phyloP scores from a whole-genome alignment of 495 filamentous ascomycete species.

The Hypoxylon cercidicola region DNA sequence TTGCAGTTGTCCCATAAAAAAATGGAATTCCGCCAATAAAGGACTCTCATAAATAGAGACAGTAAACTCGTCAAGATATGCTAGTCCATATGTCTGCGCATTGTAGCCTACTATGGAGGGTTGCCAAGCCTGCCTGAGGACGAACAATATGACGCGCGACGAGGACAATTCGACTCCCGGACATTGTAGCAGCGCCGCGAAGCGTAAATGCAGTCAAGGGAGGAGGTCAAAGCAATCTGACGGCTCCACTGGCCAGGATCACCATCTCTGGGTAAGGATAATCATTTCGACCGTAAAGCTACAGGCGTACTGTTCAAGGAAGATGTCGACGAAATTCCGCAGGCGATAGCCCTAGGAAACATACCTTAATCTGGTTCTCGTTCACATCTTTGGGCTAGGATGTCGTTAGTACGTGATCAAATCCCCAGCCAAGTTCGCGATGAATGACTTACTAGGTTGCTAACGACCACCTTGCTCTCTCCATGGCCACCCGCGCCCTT shows the following conservation, averaged over 20 bases:
- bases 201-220: conserved; percentile 43
- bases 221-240: conserved; percentile 52
- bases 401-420: conserved; percentile 59
- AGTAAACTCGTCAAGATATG: conserved; percentile 27
- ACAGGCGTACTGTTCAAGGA: conserved; percentile 53
- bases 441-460: conserved; percentile 86
- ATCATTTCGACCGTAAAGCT: conserved; percentile 53
- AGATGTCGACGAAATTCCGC: conserved; percentile 65
- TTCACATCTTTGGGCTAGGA: conserved; percentile 89
- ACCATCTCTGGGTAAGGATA: conserved; percentile 51
- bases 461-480: conserved; percentile 97
- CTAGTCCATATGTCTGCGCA: conserved; percentile 35
- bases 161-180: conserved; percentile 60
- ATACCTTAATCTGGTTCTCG: conserved; percentile 99
- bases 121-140: conserved; percentile 64
- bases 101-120: conserved; percentile 48
- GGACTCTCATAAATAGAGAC: conserved; percentile 47
- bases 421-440: background rate
- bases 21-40: conserved; percentile 37
- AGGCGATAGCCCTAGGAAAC: conserved; percentile 74
- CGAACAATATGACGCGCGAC: conserved; percentile 52
- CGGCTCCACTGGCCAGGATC: conserved; percentile 37
- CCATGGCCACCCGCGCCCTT: conserved; percentile 64
- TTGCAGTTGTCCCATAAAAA: conserved; percentile 45
- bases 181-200: conserved; percentile 36